Evolutionary conservation across 2,329 filamentous ascomycete genomes (phyloP).

Genomic region (Geosmithia flava): DNA sequence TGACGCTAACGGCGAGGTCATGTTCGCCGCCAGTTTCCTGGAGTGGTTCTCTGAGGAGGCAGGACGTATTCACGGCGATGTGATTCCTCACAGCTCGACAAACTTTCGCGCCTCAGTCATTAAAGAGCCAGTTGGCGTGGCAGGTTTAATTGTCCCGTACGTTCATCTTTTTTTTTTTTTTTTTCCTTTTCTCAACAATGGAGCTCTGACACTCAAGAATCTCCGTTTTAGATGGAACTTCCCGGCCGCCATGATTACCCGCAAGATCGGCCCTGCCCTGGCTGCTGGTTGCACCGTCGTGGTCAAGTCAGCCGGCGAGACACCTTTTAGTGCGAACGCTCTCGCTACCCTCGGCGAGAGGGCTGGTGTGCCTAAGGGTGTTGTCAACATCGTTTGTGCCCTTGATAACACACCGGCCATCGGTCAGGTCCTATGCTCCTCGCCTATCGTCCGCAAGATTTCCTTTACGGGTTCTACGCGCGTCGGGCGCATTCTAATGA

Average conservation of each 20-base stretch:
- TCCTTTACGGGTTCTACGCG: constrained; percentile 52
- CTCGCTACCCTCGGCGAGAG: constrained; percentile 68
- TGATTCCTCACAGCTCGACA: constrained; percentile 35
- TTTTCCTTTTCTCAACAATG: too few relatives aligned
- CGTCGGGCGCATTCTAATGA: constrained; percentile 41
- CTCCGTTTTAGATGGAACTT: too few relatives aligned
- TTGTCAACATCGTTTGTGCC: constrained; percentile 72
- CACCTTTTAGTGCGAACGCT: constrained; percentile 73
- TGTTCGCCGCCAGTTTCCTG: constrained; percentile 42
- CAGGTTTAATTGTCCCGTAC: constrained; percentile 8
- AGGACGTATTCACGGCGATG: constrained; percentile 41
- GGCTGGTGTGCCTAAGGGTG: constrained; percentile 72
- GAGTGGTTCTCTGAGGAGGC: constrained; percentile 51
- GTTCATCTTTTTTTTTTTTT: too few relatives aligned
- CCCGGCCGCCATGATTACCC: constrained; percentile 9
- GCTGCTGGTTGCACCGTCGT: constrained; percentile 66
- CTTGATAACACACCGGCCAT: constrained; percentile 62
- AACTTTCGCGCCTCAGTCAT: constrained; percentile 30
- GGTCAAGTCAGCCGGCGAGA: constrained; percentile 74
- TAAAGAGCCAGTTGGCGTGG: constrained; percentile 9
- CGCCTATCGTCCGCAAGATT: constrained; percentile 43
- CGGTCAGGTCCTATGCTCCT: constrained; percentile 35
- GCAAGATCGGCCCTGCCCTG: constrained; percentile 33
- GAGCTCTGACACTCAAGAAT: too few relatives aligned
- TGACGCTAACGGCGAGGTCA: constrained; percentile 41